These are phyloP conservation scores for Kwoniella shandongensis DNA, from an alignment of 768 basidiomycete genomes.

Conservation along the genomic window DNA sequence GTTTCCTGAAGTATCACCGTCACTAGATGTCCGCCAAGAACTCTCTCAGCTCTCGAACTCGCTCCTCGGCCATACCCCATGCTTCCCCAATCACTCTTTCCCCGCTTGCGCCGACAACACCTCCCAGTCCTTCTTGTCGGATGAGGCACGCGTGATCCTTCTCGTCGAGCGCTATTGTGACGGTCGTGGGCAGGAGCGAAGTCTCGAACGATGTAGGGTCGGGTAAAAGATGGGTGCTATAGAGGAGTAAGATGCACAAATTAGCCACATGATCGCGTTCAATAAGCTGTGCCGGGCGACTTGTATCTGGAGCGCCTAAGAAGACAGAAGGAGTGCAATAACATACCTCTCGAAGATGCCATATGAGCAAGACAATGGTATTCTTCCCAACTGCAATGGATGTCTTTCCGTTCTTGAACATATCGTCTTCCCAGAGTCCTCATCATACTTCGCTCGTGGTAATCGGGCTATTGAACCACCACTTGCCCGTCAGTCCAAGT, in stretches of 20 bases:
- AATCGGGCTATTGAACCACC: slow-evolving; percentile 62
- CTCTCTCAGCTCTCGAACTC: slow-evolving; percentile 35
- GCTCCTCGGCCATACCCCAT: slow-evolving; percentile 36
- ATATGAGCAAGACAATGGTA: slow-evolving; percentile 62
- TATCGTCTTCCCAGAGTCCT: slow-evolving; percentile 64
- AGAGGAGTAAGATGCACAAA: background rate
- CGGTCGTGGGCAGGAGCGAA: slow-evolving; percentile 70
- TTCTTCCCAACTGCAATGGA: slow-evolving; percentile 36
- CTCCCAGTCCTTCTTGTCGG: slow-evolving; percentile 47
- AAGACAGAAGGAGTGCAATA: slow-evolving; percentile 1
- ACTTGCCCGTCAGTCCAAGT: too few relatives aligned
- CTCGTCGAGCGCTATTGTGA: slow-evolving; percentile 47
- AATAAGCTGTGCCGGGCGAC: background rate
- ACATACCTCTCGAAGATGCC: slow-evolving; percentile 80
- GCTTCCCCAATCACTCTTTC: slow-evolving; percentile 41
- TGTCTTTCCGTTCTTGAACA: slow-evolving; percentile 58
- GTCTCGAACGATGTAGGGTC: slow-evolving; percentile 85
- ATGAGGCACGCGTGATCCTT: slow-evolving; percentile 32
- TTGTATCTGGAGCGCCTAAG: background rate
- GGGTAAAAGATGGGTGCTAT: slow-evolving; percentile 66
- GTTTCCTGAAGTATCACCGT: background rate
- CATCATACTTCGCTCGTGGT: slow-evolving; percentile 70
- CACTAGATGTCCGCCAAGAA: slow-evolving; percentile 24
- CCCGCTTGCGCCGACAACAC: slow-evolving; percentile 43
- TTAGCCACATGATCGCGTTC: background rate